Percentiles rank a stretch among this genome's conserved stretches.
These are phyloP conservation scores for Alternaria viburni DNA, from an alignment of 2,329 filamentous ascomycete genomes.

Conservation along the genomic window DNA sequence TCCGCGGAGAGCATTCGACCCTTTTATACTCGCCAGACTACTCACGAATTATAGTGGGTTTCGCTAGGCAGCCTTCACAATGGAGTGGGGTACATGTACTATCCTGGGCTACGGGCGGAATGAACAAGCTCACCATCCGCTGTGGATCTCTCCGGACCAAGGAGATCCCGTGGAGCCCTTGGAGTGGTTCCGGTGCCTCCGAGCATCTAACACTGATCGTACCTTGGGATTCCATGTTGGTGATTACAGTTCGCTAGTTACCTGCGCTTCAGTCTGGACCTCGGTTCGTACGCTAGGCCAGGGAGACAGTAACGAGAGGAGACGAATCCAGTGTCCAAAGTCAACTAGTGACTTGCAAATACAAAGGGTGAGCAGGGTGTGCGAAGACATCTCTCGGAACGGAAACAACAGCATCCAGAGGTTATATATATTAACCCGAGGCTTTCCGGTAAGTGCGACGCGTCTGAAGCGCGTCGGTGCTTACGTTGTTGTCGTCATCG, in stretches of 20 bases:
- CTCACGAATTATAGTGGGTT: background rate
- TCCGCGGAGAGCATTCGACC: background rate
- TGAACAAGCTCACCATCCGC: background rate
- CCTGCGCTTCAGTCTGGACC: background rate
- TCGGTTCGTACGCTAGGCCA: background rate
- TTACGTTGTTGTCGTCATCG: conserved; percentile 18
- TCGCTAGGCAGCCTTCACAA: background rate
- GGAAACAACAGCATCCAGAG: background rate
- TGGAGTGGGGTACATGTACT: background rate
- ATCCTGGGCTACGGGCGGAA: background rate
- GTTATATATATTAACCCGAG: background rate
- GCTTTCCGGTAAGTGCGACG: background rate
- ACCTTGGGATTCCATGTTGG: background rate
- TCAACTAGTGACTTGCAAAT: background rate
- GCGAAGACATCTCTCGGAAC: background rate
- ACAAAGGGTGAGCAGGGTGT: background rate
- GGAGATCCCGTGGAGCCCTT: background rate
- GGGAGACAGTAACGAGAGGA: background rate
- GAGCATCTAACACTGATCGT: background rate
- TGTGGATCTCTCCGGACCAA: background rate
- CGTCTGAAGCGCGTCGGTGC: background rate
- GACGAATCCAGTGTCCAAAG: background rate
- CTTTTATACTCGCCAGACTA: background rate
- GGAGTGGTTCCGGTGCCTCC: background rate
- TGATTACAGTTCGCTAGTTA: background rate